Evolutionary conservation across 2,329 filamentous ascomycete species (phyloP).

Genomic region (Claviceps lovelessii): DNA sequence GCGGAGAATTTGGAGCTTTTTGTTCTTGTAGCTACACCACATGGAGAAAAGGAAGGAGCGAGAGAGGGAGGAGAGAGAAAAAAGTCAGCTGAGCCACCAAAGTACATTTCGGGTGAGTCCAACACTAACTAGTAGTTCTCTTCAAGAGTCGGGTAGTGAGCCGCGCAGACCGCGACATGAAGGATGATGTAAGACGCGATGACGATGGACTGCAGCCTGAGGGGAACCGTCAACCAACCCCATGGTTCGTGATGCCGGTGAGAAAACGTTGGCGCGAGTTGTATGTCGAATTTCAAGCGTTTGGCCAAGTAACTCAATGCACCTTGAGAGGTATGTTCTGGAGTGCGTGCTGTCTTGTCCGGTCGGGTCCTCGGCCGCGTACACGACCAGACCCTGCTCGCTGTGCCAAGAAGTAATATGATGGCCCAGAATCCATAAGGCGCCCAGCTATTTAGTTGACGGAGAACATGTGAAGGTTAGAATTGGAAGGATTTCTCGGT

Average conservation of each 20-base stretch:
- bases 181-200: constrained; percentile 19
- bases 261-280: background rate
- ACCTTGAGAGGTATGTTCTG: background rate
- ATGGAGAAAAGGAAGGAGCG: background rate
- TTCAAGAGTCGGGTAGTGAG: constrained; percentile 16
- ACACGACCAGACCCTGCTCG: background rate
- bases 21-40: constrained; percentile 14
- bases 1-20: constrained; percentile 21
- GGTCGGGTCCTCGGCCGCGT: background rate
- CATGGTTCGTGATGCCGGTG: background rate
- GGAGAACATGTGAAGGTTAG: background rate
- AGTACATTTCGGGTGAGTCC: background rate
- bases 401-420: background rate
- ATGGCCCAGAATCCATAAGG: background rate
- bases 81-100: background rate
- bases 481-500: background rate
- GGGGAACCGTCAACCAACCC: background rate
- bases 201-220: constrained; percentile 3
- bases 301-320: background rate
- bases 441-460: background rate
- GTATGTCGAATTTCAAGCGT: background rate
- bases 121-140: constrained; percentile 18
- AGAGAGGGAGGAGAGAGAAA: background rate
- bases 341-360: background rate
- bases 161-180: constrained; percentile 16